Evolutionary conservation across 1,139 yeast genomes (phyloP).

Genomic region (Yamadazyma trypodendri): DNA sequence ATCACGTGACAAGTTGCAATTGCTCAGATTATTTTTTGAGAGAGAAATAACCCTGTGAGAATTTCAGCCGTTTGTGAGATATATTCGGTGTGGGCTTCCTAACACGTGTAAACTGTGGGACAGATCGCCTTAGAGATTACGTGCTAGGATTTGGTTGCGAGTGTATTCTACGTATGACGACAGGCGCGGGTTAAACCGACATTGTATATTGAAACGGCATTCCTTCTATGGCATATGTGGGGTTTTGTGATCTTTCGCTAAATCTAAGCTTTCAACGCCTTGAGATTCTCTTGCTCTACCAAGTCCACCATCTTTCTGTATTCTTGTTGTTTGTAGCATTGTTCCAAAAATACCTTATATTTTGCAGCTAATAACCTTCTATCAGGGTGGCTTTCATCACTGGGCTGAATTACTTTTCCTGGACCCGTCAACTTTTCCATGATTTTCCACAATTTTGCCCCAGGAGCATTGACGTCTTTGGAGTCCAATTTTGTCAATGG

Average conservation of each 20-base stretch:
- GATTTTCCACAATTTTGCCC: conserved; percentile 74
- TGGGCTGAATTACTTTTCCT: conserved; percentile 76
- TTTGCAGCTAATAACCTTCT: conserved; percentile 70
- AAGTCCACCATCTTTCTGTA: conserved; percentile 71
- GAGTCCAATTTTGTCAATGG: conserved; percentile 32
- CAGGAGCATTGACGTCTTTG: conserved; percentile 28
- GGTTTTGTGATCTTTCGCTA: too few relatives aligned
- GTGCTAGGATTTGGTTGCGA: too few relatives aligned
- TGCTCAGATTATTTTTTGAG: background rate
- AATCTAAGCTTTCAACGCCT: conserved; percentile 7
- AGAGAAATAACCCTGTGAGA: too few relatives aligned
- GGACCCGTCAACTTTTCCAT: conserved; percentile 85
- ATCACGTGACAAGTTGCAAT: conserved; percentile 1
- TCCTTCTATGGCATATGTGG: background rate
- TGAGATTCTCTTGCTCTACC: conserved; percentile 33
- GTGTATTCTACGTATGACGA: too few relatives aligned
- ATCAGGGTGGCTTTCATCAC: conserved; percentile 57
- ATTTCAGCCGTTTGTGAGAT: too few relatives aligned
- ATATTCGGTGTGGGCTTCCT: background rate
- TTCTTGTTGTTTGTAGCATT: conserved; percentile 74
- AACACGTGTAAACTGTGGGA: too few relatives aligned
- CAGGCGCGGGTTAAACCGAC: too few relatives aligned
- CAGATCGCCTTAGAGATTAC: too few relatives aligned
- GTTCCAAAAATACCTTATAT: conserved; percentile 82
- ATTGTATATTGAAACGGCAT: too few relatives aligned